Conservation (phyloP, 2,329 filamentous ascomycete genomes). For the Huntiella savannae region DNA sequence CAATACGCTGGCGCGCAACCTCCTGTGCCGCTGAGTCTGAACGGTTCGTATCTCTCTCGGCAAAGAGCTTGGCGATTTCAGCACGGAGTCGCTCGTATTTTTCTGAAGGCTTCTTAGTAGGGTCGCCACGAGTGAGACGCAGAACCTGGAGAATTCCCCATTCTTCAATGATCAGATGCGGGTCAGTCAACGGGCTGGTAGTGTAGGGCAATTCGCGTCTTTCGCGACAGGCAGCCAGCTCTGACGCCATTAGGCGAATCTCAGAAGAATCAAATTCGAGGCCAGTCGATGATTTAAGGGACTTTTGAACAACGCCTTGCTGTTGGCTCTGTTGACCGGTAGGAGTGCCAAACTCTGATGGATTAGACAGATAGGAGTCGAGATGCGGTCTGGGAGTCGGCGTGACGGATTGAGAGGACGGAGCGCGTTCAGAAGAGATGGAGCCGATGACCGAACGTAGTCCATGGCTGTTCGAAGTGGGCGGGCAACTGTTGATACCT, state of each 20-base stretch:
- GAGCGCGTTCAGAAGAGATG: neutral
- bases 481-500: neutral
- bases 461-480: too few species aligned
- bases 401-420: neutral
- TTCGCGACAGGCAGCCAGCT: conserved; percentile 17
- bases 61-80: conserved; percentile 19
- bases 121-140: conserved; percentile 14
- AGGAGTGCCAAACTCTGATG: too few species aligned
- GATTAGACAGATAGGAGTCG: too few species aligned
- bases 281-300: neutral
- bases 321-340: neutral
- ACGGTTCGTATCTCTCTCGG: conserved; percentile 18
- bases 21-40: conserved; percentile 12
- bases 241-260: conserved; percentile 17
- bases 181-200: conserved; percentile 15
- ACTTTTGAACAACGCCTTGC: neutral
- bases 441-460: neutral
- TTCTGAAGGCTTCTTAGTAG: conserved; percentile 9
- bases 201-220: conserved; percentile 19
- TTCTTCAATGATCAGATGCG: conserved; percentile 17
- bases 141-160: conserved; percentile 17
- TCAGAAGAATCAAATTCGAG: conserved; percentile 11
- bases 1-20: conserved; percentile 15
- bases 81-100: conserved; percentile 16
- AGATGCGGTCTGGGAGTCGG: neutral